These are phyloP conservation scores for Uronychia setigera DNA, from an alignment of 73 alveolate species.

Conservation along the genomic window DNA sequence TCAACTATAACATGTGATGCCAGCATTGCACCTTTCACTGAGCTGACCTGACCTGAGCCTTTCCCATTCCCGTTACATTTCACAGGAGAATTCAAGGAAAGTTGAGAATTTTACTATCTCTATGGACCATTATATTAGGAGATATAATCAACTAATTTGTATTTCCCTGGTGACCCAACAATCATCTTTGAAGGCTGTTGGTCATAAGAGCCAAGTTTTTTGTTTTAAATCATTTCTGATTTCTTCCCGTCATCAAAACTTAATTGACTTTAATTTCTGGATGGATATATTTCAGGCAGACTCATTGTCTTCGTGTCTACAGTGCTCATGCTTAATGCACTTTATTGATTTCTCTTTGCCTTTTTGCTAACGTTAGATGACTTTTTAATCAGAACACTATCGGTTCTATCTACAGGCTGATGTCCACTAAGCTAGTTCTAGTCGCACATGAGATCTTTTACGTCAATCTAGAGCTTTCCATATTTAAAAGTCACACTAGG, in stretches of 20 bases:
- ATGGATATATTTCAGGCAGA: background rate
- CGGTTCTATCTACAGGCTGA: background rate
- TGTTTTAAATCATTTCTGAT: background rate
- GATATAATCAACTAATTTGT: too few species aligned
- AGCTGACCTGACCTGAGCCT: background rate
- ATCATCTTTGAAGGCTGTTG: background rate
- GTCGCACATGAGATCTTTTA: background rate
- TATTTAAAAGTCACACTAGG: background rate
- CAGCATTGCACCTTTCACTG: background rate
- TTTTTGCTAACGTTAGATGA: background rate
- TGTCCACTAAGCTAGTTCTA: background rate
- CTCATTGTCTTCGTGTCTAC: too few species aligned
- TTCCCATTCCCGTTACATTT: background rate
- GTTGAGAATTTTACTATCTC: too few species aligned
- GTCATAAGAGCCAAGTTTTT: background rate
- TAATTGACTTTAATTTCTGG: background rate
- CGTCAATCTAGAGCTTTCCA: background rate
- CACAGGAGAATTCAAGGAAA: too few species aligned
- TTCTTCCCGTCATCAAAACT: too few species aligned
- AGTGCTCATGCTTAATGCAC: too few species aligned
- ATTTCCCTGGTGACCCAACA: too few species aligned
- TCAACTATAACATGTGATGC: background rate
- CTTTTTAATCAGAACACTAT: background rate
- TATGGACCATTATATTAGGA: too few species aligned
- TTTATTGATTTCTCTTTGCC: background rate